Evolutionary conservation across 148 eudicot genomes (phyloP).

Genomic region (Rhododendron simsii): DNA sequence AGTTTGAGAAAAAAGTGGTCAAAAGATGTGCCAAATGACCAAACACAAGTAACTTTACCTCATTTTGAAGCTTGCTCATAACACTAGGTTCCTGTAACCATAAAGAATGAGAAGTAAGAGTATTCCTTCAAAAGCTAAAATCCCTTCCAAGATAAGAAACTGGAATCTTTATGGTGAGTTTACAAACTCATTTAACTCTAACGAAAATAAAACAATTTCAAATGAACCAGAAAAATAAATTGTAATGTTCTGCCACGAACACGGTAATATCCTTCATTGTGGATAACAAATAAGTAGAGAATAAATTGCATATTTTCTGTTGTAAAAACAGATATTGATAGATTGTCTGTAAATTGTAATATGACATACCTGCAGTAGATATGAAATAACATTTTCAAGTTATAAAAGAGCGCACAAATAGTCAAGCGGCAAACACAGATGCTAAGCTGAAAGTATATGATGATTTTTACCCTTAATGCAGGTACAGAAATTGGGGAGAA

Average conservation of each 20-base stretch:
- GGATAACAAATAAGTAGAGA: not conserved
- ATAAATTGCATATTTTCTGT: not conserved
- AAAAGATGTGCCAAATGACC: not conserved
- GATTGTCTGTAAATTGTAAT: not conserved
- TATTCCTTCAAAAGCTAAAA: not conserved
- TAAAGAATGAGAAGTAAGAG: not conserved
- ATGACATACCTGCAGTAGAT: not conserved
- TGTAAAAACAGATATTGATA: not conserved
- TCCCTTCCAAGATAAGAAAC: not conserved
- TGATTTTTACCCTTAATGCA: not conserved
- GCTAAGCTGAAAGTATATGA: not conserved
- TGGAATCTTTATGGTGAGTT: not conserved
- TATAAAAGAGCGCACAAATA: not conserved
- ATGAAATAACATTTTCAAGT: not conserved
- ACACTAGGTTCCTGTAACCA: slow-evolving; percentile 71
- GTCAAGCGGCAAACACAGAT: not conserved
- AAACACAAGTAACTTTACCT: slow-evolving; percentile 38
- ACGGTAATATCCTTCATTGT: not conserved
- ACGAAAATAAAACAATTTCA: not conserved
- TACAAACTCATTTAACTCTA: not conserved
- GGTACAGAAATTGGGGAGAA: not conserved
- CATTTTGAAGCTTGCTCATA: slow-evolving; percentile 80
- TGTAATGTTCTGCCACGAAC: not conserved
- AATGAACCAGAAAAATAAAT: not conserved
- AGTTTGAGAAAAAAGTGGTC: not conserved